These are phyloP conservation scores for Conticribra guillardii DNA, from an alignment of 108 stramenopile species.

Conservation along the genomic window DNA sequence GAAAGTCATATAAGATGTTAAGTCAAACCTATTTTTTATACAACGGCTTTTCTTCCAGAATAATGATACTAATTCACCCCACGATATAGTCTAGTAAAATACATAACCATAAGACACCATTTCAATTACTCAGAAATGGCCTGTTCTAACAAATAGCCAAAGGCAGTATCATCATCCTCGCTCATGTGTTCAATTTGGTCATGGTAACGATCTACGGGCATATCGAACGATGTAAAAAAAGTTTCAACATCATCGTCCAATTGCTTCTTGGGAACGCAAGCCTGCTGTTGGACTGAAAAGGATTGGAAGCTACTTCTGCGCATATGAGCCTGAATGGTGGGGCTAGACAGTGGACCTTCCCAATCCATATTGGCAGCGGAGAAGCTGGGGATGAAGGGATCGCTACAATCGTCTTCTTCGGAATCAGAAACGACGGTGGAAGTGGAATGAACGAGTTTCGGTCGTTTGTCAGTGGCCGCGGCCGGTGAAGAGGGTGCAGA, in stretches of 20 bases:
- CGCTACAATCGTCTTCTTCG: constrained; percentile 14
- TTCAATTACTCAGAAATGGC: constrained; percentile 41
- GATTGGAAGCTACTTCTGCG: constrained; percentile 9
- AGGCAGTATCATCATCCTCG: constrained; percentile 51
- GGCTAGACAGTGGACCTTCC: constrained; percentile 35
- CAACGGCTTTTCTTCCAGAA: too few species aligned
- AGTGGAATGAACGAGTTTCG: constrained; percentile 2
- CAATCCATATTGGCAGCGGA: constrained; percentile 37
- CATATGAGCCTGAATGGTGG: constrained; percentile 8
- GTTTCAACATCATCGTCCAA: constrained; percentile 40
- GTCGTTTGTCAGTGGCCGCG: too few species aligned
- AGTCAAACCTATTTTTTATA: too few species aligned
- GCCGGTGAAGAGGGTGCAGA: neutral
- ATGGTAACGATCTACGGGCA: constrained; percentile 44
- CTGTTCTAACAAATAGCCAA: constrained; percentile 48
- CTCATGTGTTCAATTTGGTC: constrained; percentile 45
- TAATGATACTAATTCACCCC: too few species aligned
- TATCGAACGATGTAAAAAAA: constrained; percentile 43
- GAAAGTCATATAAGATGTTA: too few species aligned
- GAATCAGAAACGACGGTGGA: constrained; percentile 42
- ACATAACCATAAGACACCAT: too few species aligned
- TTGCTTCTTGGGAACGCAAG: neutral
- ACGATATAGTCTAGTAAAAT: too few species aligned
- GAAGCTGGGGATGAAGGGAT: constrained; percentile 26
- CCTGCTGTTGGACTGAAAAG: constrained; percentile 2